These are phyloP conservation scores for Monascus purpureus DNA, from an alignment of 495 filamentous ascomycete species.

Conservation along the genomic window DNA sequence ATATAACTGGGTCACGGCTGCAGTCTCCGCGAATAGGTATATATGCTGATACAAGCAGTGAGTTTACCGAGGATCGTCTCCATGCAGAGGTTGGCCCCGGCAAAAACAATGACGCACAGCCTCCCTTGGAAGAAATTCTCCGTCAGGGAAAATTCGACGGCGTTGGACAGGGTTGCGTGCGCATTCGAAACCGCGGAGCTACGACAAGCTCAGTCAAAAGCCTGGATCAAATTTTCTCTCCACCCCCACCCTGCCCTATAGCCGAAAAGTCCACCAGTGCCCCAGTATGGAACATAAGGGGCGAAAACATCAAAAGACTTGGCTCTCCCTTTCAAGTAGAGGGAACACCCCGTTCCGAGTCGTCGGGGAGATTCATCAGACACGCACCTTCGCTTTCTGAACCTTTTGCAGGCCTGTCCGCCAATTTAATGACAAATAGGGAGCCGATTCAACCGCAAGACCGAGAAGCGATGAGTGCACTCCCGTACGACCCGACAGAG, in stretches of 20 bases:
- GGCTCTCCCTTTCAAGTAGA: constrained; percentile 39
- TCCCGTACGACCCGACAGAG: constrained; percentile 25
- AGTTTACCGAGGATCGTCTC: constrained; percentile 6
- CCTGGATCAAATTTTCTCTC: constrained; percentile 22
- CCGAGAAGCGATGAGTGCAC: constrained; percentile 4
- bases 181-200: constrained; percentile 36
- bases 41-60: constrained; percentile 2
- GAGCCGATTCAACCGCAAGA: not conserved
- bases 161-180: constrained; percentile 31
- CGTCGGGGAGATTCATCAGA: constrained; percentile 14
- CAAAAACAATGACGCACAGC: constrained; percentile 19
- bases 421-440: constrained; percentile 3
- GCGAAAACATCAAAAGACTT: constrained; percentile 31
- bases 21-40: constrained; percentile 35
- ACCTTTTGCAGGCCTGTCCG: constrained; percentile 20
- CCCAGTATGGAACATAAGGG: constrained; percentile 16
- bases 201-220: constrained; percentile 31
- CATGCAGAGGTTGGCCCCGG: constrained; percentile 40
- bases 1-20: constrained; percentile 30
- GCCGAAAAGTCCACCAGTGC: constrained; percentile 15
- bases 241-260: constrained; percentile 2
- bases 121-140: constrained; percentile 33
- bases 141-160: constrained; percentile 31
- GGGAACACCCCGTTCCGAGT: constrained; percentile 13
- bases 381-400: constrained; percentile 31